phyloP scores from a whole-genome alignment of 148 eudicot genomes.

The Nepenthes mirabilis region DNA sequence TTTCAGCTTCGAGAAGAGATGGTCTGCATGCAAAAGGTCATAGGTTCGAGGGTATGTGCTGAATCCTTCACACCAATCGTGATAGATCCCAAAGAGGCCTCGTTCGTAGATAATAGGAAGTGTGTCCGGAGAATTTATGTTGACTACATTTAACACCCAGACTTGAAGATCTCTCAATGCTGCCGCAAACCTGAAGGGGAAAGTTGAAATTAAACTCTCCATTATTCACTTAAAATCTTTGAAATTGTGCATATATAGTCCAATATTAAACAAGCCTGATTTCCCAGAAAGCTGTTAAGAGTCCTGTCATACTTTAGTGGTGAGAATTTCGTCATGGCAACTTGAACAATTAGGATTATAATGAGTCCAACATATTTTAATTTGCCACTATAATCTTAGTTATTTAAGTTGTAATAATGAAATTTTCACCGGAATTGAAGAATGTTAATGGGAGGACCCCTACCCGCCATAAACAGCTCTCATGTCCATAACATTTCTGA shows the following conservation, averaged over 20 bases:
- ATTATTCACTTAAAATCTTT: neutral
- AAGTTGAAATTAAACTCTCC: neutral
- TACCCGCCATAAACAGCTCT: conserved; percentile 95
- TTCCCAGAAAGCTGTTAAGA: too few species aligned
- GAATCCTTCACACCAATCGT: conserved; percentile 91
- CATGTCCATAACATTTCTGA: conserved; percentile 85
- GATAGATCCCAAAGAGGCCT: conserved; percentile 85
- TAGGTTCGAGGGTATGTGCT: conserved; percentile 81
- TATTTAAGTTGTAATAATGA: neutral
- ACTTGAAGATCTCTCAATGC: conserved; percentile 55
- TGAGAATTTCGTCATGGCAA: too few species aligned
- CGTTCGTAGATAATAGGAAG: conserved; percentile 76
- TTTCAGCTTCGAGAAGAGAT: conserved; percentile 65
- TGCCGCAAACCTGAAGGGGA: conserved; percentile 61
- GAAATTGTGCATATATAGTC: neutral
- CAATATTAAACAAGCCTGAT: neutral
- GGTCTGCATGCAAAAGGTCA: conserved; percentile 86
- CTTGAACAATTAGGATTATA: too few species aligned
- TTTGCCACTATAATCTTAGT: neutral
- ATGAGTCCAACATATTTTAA: neutral
- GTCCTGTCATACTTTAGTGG: too few species aligned
- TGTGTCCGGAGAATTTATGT: conserved; percentile 68
- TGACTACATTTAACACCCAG: conserved; percentile 86
- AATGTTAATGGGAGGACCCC: neutral
- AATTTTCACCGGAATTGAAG: neutral